Percentiles rank a stretch among this genome's conserved stretches.
phyloP scores from a whole-genome alignment of 805 yeast species.

The Yamadazyma akitaensis region DNA sequence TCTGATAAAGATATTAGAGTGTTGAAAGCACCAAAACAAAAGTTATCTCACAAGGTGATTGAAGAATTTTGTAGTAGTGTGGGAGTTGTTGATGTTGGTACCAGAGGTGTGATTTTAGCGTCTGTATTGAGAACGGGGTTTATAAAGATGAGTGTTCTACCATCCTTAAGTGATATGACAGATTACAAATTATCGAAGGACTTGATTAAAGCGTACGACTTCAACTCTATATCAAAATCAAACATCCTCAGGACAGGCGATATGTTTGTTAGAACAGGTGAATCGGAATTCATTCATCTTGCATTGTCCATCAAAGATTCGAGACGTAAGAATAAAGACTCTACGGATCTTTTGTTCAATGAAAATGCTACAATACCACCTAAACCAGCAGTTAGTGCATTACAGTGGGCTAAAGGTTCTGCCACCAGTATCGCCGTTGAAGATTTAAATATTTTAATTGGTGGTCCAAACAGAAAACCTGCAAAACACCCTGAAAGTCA shows the following conservation, averaged over 20 bases:
- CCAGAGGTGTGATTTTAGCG: slow-evolving; percentile 47
- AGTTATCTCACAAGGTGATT: slow-evolving; percentile 60
- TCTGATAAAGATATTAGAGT: slow-evolving; percentile 63
- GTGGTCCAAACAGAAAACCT: slow-evolving; percentile 69
- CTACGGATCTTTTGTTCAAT: slow-evolving; percentile 64
- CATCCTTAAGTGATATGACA: slow-evolving; percentile 59
- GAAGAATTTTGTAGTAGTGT: slow-evolving; percentile 42
- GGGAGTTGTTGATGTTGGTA: slow-evolving; percentile 49
- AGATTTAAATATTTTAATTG: slow-evolving; percentile 64
- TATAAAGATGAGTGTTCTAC: slow-evolving; percentile 50
- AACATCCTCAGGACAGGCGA: slow-evolving; percentile 51
- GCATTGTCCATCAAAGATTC: slow-evolving; percentile 20
- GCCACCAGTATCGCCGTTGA: slow-evolving; percentile 54
- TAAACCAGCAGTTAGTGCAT: slow-evolving; percentile 74
- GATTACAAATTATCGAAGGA: slow-evolving; percentile 39
- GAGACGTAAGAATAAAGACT: slow-evolving; percentile 17
- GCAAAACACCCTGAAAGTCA: slow-evolving; percentile 58
- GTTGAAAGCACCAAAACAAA: slow-evolving; percentile 56
- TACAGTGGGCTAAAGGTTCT: slow-evolving; percentile 83
- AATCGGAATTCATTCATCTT: slow-evolving; percentile 40
- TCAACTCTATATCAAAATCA: slow-evolving; percentile 21
- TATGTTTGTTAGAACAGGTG: slow-evolving; percentile 51
- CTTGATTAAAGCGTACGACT: slow-evolving; percentile 18
- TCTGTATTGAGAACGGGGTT: slow-evolving; percentile 45
- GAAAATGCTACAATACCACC: slow-evolving; percentile 65